Percentiles rank a stretch among this genome's conserved stretches.
Evolutionary conservation across 2,329 filamentous ascomycete species (phyloP).

Genomic region (Talaromyces amestolkiae): DNA sequence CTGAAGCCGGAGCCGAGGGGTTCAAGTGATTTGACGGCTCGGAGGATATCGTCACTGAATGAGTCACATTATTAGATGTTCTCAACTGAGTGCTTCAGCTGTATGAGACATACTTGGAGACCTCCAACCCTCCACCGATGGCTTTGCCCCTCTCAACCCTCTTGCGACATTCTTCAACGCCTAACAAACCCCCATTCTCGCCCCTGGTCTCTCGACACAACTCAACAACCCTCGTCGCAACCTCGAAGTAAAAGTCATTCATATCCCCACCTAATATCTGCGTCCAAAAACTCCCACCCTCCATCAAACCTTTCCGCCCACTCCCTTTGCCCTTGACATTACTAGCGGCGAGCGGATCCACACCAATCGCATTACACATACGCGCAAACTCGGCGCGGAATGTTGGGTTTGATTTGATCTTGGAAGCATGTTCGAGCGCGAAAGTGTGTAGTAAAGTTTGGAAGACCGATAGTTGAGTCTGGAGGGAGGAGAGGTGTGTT

Average conservation of each 20-base stretch:
- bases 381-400: constrained; percentile 97
- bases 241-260: constrained; percentile 98
- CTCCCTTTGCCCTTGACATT: constrained; percentile 51
- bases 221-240: constrained; percentile 93
- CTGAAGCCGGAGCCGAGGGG: constrained; percentile 87
- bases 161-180: constrained; percentile 75
- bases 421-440: constrained; percentile 87
- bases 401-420: constrained; percentile 90
- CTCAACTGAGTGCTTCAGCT: no score
- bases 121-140: constrained; percentile 70
- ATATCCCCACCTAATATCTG: constrained; percentile 88
- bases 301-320: constrained; percentile 41
- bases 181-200: constrained; percentile 91
- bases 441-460: constrained; percentile 94
- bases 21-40: constrained; percentile 80
- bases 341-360: constrained; percentile 81
- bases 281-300: constrained; percentile 75
- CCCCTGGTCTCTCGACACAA: constrained; percentile 80
- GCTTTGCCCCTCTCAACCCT: constrained; percentile 69
- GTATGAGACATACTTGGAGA: constrained; percentile 64
- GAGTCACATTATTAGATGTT: neutral
- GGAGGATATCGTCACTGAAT: constrained; percentile 78
- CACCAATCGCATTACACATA: constrained; percentile 96
- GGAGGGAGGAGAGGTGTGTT: constrained; percentile 78
- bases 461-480: constrained; percentile 93